phyloP scores from a whole-genome alignment of 306 rosid genomes.

The Gastrolobium villosum region DNA sequence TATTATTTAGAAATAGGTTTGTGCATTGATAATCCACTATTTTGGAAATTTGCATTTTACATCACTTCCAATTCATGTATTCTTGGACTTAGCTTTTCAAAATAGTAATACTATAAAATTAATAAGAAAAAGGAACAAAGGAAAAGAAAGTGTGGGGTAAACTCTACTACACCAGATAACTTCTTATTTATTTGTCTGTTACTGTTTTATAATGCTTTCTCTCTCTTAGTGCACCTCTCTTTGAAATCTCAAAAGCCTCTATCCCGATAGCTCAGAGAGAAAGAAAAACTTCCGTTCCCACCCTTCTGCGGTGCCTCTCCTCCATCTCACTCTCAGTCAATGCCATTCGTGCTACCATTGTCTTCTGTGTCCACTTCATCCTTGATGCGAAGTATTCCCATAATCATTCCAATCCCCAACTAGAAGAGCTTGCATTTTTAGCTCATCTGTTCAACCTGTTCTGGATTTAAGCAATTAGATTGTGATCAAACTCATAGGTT shows the following conservation, averaged over 20 bases:
- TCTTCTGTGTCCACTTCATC: slow-evolving; percentile 13
- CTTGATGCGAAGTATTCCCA: neutral
- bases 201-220: slow-evolving; percentile 8
- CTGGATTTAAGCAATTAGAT: slow-evolving; percentile 37
- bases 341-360: neutral
- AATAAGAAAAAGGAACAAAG: neutral
- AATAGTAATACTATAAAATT: neutral
- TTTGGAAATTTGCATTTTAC: slow-evolving; percentile 32
- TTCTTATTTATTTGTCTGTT: neutral
- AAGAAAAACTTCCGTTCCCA: neutral
- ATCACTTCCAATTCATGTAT: neutral
- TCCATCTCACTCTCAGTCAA: slow-evolving; percentile 7
- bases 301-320: neutral
- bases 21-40: slow-evolving; percentile 2
- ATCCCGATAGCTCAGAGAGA: slow-evolving; percentile 48
- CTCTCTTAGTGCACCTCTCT: slow-evolving; percentile 29
- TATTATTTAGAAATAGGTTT: neutral
- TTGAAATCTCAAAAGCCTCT: slow-evolving; percentile 44
- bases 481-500: slow-evolving; percentile 57
- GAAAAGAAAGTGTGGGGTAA: too few species aligned
- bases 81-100: neutral
- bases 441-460: slow-evolving; percentile 43
- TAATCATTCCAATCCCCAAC: neutral
- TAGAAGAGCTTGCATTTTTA: slow-evolving; percentile 31
- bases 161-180: too few species aligned